Evolutionary conservation across 805 yeast species (phyloP).

Genomic region (Tetrapisispora phaffii): DNA sequence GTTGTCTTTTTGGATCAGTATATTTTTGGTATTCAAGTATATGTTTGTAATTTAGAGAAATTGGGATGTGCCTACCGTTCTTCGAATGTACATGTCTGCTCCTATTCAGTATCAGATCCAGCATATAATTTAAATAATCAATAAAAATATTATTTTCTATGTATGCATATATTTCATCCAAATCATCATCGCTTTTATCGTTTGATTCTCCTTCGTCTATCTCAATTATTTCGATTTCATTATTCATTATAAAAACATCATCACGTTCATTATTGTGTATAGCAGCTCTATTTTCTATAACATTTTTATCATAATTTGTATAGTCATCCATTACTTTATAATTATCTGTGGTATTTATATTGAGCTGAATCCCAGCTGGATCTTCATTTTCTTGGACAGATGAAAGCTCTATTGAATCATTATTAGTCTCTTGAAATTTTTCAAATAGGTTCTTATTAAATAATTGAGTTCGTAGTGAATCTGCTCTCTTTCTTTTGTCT

Average conservation of each 20-base stretch:
- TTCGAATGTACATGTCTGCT: conserved; percentile 42
- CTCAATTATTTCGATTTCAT: conserved; percentile 5
- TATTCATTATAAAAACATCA: neutral
- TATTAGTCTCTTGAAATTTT: conserved; percentile 12
- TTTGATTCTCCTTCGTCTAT: conserved; percentile 3
- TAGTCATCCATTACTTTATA: neutral
- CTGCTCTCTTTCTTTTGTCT: conserved; percentile 21
- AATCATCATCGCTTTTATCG: conserved; percentile 1
- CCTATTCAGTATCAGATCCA: conserved; percentile 35
- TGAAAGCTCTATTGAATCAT: conserved; percentile 11
- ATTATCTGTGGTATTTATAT: neutral
- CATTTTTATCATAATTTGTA: neutral
- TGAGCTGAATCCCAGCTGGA: neutral
- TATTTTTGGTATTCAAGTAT: conserved; percentile 15
- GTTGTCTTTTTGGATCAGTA: conserved; percentile 12
- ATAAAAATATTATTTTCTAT: conserved; percentile 2
- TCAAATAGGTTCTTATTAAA: conserved; percentile 27
- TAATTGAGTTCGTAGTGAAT: conserved; percentile 28
- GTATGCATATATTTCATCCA: conserved; percentile 1
- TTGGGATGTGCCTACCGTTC: conserved; percentile 70
- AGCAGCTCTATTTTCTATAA: neutral
- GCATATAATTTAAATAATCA: conserved; percentile 5
- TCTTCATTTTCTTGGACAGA: conserved; percentile 6
- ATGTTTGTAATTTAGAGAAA: conserved; percentile 36
- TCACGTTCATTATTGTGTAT: neutral